Evolutionary conservation across 352 stramenopile species (phyloP), one percentile per base, ranked within the genome.

Genomic region (Globisporangium sylvaticum): DNA sequence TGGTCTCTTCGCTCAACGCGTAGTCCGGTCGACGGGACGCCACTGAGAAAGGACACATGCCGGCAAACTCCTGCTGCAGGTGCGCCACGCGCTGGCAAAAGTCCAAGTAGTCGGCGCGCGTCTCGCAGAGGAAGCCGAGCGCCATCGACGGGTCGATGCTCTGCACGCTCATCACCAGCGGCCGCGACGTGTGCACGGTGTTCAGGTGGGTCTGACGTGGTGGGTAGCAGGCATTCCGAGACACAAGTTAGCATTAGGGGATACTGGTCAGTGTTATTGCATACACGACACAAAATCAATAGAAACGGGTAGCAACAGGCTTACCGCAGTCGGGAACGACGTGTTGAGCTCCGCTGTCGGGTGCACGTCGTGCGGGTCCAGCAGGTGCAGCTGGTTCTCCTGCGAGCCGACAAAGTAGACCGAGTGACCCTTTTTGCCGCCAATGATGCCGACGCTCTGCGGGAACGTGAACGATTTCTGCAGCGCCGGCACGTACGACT

Each of bases 321-420:
- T 52, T 72, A 91, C 82, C 50, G 81, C 84, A n/a, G 84, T 90
- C 4, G 84, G 84, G 58, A 92, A 92, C 48, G 71, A 85, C 66
- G 71, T 74, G 69, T 81, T 96, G 66, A 88, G 75, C 78, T 84
- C 87, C n/a, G 71, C 73, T 5, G 77, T 79, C 14, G 74, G 77
- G 34, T 91, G 80, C n/a, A 90, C 83, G 34, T 88, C 78, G 61
- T 97, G 92, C 37, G 91, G 90, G 62, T 97, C 90, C 18, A 97
- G 70, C 18, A 95, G 70, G 62, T 92, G 85, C 52, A 97, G 67
- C 29, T 87, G 83, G 64, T 92, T 78, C 5, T 88, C 82, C 66
- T 96, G 86, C 6, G 91, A 83, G 32, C 93, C 95, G 42, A 98
- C 97, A 84, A 98, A 99, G 78, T 97, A 99, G 55, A 98, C 87